Conservation (phyloP, 805 yeast species). For the Metschnikowia koreensis region DNA sequence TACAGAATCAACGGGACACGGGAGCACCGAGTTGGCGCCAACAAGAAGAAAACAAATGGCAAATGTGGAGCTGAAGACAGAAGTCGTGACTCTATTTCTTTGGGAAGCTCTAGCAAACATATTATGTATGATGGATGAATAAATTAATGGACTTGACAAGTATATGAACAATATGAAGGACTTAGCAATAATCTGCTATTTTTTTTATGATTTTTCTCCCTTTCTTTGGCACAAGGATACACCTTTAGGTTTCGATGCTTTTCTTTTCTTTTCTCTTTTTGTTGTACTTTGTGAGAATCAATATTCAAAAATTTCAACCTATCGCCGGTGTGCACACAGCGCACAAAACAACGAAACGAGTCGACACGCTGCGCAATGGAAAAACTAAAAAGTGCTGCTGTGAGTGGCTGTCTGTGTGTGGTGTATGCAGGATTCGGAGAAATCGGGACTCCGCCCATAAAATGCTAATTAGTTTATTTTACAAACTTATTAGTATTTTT, state of each 20-base stretch:
- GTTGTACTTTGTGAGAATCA: background rate
- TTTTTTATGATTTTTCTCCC: no score
- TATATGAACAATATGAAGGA: no score
- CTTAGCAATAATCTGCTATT: no score
- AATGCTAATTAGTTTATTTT: no score
- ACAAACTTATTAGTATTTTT: no score
- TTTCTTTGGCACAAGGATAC: no score
- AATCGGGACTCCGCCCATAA: no score
- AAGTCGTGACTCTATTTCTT: constrained; percentile 56
- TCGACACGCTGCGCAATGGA: no score
- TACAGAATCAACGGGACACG: constrained; percentile 44
- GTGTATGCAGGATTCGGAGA: background rate
- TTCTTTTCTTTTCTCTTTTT: no score
- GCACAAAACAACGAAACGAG: background rate
- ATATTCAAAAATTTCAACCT: background rate
- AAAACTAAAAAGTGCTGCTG: background rate
- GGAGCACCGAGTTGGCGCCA: constrained; percentile 53
- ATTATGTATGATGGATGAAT: background rate
- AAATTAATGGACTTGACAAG: background rate
- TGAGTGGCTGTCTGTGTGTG: background rate
- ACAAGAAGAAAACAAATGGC: constrained; percentile 59
- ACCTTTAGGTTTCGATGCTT: background rate
- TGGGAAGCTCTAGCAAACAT: constrained; percentile 61
- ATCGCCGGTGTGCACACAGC: constrained; percentile 5
- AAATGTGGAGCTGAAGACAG: constrained; percentile 71